Conservation (phyloP, 208 protist genomes). For the Wallacemonas collosoma region DNA sequence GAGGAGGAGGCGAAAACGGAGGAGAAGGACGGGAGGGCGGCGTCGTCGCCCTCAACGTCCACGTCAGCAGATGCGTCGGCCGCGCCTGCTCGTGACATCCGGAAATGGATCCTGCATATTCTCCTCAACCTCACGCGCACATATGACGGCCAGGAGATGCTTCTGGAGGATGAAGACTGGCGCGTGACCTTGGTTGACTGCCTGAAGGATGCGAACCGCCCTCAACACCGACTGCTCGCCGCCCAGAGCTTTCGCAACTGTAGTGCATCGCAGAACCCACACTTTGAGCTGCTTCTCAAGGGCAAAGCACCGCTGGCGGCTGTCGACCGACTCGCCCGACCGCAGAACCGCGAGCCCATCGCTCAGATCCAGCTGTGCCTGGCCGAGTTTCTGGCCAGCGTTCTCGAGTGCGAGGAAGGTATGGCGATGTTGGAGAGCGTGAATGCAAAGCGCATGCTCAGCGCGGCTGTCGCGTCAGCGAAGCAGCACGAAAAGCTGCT, state of each 20-base stretch:
- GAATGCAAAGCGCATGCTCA: slow-evolving; percentile 74
- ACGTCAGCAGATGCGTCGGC: neutral
- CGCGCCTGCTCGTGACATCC: slow-evolving; percentile 50
- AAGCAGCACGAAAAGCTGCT: slow-evolving; percentile 15
- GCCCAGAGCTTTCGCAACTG: slow-evolving; percentile 85
- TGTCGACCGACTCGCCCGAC: slow-evolving; percentile 46
- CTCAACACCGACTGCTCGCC: slow-evolving; percentile 60
- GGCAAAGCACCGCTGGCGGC: slow-evolving; percentile 41
- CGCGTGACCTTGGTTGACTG: slow-evolving; percentile 41
- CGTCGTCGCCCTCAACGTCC: neutral
- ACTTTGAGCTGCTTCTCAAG: slow-evolving; percentile 48
- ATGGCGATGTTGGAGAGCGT: slow-evolving; percentile 70
- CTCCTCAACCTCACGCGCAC: slow-evolving; percentile 81
- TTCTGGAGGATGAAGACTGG: slow-evolving; percentile 83
- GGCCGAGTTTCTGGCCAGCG: slow-evolving; percentile 63
- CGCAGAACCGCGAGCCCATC: slow-evolving; percentile 28
- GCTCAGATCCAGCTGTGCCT: slow-evolving; percentile 52
- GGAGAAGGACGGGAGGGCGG: slow-evolving; percentile 14
- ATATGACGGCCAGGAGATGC: slow-evolving; percentile 63
- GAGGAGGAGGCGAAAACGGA: slow-evolving; percentile 20
- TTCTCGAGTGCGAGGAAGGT: slow-evolving; percentile 70
- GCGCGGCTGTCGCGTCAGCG: slow-evolving; percentile 32
- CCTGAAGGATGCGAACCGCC: slow-evolving; percentile 23
- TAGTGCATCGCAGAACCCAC: slow-evolving; percentile 43
- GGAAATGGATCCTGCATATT: slow-evolving; percentile 78